Evolutionary conservation across 345 rosid genomes (phyloP).

Genomic region (Brassica nigra): DNA sequence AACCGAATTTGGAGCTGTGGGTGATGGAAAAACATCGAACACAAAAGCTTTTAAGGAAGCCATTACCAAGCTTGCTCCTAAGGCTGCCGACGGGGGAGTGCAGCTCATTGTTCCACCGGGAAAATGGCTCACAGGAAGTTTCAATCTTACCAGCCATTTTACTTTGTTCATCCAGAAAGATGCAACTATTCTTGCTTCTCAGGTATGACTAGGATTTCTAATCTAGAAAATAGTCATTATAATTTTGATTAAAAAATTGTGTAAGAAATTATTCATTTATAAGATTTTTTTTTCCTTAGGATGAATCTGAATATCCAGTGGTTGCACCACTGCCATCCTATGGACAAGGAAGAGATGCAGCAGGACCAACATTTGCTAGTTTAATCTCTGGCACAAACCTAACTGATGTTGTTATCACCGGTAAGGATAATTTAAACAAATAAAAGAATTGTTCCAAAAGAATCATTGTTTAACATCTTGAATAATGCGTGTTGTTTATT

Average conservation of each 20-base stretch:
- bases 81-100: constrained; percentile 64
- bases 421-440: constrained; percentile 31
- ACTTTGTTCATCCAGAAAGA: constrained; percentile 72
- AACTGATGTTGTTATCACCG: constrained; percentile 73
- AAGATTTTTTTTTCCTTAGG: constrained; percentile 1
- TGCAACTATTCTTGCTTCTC: constrained; percentile 69
- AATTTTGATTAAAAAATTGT: not conserved
- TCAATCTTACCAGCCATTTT: constrained; percentile 81
- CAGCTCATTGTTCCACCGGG: constrained; percentile 77
- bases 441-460: not conserved
- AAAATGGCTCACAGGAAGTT: constrained; percentile 82
- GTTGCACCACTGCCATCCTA: constrained; percentile 64
- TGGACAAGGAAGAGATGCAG: constrained; percentile 72
- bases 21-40: constrained; percentile 75
- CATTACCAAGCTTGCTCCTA: constrained; percentile 51
- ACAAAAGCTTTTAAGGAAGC: constrained; percentile 64
- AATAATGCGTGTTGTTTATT: not conserved
- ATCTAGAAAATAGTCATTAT: not conserved
- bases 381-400: constrained; percentile 76
- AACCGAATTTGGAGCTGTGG: constrained; percentile 75
- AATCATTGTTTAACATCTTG: not conserved
- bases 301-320: constrained; percentile 67
- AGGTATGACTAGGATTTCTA: constrained; percentile 44
- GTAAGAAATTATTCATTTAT: not conserved
- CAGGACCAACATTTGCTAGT: constrained; percentile 58